These are phyloP conservation scores for Crucibulum laeve DNA, from an alignment of 768 basidiomycete genomes.

Conservation along the genomic window DNA sequence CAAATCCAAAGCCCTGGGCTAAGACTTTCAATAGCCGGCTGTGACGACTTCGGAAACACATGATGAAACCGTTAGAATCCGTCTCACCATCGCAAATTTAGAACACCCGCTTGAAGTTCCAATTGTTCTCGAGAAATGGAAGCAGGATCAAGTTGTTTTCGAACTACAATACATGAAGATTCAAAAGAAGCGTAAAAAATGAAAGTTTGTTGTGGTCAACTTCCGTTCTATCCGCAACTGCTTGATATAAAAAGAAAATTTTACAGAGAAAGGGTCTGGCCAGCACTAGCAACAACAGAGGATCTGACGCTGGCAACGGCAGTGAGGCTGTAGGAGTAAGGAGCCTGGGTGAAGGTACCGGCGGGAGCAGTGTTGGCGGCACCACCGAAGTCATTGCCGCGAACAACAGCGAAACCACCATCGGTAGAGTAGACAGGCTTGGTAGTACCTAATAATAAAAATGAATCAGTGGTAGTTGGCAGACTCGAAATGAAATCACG, in stretches of 20 bases:
- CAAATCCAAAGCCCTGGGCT: too few species aligned
- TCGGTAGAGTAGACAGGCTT: constrained; percentile 38
- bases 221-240: too few species aligned
- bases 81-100: background rate
- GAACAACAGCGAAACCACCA: constrained; percentile 34
- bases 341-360: constrained; percentile 26
- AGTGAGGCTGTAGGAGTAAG: constrained; percentile 28
- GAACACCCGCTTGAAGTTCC: background rate
- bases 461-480: background rate
- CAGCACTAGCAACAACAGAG: constrained; percentile 19
- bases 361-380: constrained; percentile 19
- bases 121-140: background rate
- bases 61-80: background rate
- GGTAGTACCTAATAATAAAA: constrained; percentile 17
- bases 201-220: too few species aligned
- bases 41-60: background rate
- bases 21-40: background rate
- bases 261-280: constrained; percentile 22
- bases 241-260: background rate
- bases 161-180: too few species aligned
- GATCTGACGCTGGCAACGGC: constrained; percentile 18
- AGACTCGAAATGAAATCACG: background rate
- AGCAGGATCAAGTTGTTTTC: background rate
- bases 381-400: constrained; percentile 31
- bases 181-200: too few species aligned